phyloP scores from a whole-genome alignment of 192 early-diverging fungal genomes.

The Radiomyces spectabilis region DNA sequence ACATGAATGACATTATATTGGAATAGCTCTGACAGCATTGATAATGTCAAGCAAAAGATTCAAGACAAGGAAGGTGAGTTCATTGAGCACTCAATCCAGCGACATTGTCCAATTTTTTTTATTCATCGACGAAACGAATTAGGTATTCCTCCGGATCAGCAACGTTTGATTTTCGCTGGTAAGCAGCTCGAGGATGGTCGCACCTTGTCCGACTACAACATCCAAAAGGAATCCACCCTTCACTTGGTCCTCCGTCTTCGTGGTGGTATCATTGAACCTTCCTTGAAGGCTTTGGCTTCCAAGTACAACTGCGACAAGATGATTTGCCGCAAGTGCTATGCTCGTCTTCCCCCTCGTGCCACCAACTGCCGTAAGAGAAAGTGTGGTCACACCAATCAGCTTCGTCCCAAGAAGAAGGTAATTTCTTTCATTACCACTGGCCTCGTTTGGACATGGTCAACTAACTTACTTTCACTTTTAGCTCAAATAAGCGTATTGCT shows the following conservation, averaged over 20 bases:
- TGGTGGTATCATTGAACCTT: conserved; percentile 98
- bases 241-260: conserved; percentile 95
- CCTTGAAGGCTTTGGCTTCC: conserved; percentile 95
- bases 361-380: conserved; percentile 99
- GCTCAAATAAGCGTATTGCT: conserved; percentile 5
- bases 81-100: too few species aligned
- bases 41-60: conserved; percentile 86
- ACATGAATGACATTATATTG: neutral
- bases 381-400: conserved; percentile 99
- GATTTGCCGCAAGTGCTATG: conserved; percentile 99
- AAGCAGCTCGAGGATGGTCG: conserved; percentile 99
- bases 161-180: conserved; percentile 99
- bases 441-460: too few species aligned
- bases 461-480: too few species aligned
- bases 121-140: conserved; percentile 99
- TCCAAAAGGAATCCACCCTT: conserved; percentile 99
- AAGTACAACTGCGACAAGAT: conserved; percentile 99
- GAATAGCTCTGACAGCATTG: conserved; percentile 46
- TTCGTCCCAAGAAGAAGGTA: conserved; percentile 98
- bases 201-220: conserved; percentile 99
- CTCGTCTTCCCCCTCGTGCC: conserved; percentile 96
- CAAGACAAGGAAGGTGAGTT: conserved; percentile 92
- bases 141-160: conserved; percentile 98
- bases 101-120: too few species aligned
- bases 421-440: conserved; percentile 4